Percentiles rank a stretch among this genome's conserved stretches.
Evolutionary conservation across 257 asterid genomes (phyloP).

Genomic region (Solanum sejunctum): DNA sequence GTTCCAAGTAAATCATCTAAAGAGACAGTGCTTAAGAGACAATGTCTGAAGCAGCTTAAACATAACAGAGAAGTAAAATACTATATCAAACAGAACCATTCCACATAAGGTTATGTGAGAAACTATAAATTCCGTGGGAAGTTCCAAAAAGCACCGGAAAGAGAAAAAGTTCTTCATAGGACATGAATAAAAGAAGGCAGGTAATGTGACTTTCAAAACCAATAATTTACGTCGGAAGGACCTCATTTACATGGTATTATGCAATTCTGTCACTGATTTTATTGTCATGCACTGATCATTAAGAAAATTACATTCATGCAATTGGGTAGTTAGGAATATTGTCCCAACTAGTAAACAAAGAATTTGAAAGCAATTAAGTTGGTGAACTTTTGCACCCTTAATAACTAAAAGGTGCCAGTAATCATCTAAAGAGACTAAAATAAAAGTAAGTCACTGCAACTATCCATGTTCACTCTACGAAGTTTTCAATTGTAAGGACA

Average conservation of each 20-base stretch:
- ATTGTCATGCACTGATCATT: neutral
- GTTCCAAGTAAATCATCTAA: neutral
- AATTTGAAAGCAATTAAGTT: neutral
- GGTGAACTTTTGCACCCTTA: neutral
- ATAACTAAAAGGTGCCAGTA: neutral
- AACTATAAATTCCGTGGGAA: neutral
- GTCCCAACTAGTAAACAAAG: neutral
- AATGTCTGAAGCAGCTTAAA: neutral
- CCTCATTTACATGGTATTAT: neutral
- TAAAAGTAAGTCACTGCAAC: neutral
- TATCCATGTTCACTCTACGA: neutral
- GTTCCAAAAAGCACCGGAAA: neutral
- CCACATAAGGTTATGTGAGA: neutral
- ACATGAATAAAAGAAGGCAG: neutral
- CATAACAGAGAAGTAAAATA: neutral
- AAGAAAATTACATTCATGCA: neutral
- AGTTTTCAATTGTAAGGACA: neutral
- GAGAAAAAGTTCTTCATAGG: neutral
- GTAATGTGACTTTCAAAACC: neutral
- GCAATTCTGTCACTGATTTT: neutral
- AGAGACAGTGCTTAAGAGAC: neutral
- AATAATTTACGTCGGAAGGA: neutral
- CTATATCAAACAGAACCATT: neutral
- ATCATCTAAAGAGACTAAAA: neutral
- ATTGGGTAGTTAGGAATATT: neutral